phyloP scores from a whole-genome alignment of 495 filamentous ascomycete genomes.

The Chaetomium fimeti region DNA sequence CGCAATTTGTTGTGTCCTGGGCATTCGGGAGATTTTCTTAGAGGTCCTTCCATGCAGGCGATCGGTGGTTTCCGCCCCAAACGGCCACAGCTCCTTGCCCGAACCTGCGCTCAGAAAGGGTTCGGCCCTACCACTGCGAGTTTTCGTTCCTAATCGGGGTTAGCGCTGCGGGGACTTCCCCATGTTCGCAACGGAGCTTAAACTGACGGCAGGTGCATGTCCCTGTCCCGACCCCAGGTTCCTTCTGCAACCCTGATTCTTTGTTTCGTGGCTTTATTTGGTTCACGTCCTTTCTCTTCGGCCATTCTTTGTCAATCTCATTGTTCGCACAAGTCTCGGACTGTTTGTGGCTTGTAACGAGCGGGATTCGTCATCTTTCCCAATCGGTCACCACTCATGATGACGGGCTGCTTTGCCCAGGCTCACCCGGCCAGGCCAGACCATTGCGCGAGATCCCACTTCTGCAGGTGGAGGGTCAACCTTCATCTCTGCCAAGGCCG shows the following conservation, averaged over 20 bases:
- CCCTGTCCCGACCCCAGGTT: background rate
- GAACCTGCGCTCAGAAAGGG: background rate
- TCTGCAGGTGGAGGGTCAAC: background rate
- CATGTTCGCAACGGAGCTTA: constrained; percentile 23
- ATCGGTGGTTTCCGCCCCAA: background rate
- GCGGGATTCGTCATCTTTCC: too few relatives aligned
- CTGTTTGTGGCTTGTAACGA: too few relatives aligned
- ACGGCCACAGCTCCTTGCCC: background rate
- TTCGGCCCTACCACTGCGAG: constrained; percentile 27
- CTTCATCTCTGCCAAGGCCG: too few relatives aligned
- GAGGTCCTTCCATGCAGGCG: constrained; percentile 20
- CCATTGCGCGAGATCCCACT: background rate
- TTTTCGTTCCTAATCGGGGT: constrained; percentile 26
- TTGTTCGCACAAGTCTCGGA: background rate
- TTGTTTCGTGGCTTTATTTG: background rate
- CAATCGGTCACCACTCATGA: background rate
- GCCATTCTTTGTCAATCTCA: background rate
- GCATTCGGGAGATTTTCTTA: background rate
- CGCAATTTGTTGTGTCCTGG: background rate
- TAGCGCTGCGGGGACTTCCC: constrained; percentile 13
- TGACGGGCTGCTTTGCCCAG: background rate
- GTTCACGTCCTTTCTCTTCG: background rate
- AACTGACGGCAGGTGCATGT: constrained; percentile 27
- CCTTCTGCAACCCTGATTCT: constrained; percentile 3
- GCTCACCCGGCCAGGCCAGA: background rate